Evolutionary conservation across 2,329 filamentous ascomycete genomes (phyloP).

Genomic region (Colletotrichum truncatum): DNA sequence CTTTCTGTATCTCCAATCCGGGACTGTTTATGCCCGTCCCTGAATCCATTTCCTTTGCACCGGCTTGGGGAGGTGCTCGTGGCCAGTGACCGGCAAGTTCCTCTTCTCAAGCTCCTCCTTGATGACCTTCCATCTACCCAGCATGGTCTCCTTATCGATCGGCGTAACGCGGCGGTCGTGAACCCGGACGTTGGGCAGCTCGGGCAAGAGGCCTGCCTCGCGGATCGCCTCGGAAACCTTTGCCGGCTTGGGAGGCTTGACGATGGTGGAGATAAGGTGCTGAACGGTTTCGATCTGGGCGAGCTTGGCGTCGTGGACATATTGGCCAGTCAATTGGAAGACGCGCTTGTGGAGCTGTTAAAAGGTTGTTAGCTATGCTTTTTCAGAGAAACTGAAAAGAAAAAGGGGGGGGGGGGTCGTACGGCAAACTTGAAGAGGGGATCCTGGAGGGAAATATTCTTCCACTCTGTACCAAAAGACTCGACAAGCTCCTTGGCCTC

Average conservation of each 20-base stretch:
- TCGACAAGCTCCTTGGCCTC: conserved; percentile 53
- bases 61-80: conserved; percentile 47
- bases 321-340: conserved; percentile 81
- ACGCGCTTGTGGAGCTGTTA: conserved; percentile 81
- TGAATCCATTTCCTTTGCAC: conserved; percentile 54
- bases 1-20: background rate
- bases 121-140: conserved; percentile 84
- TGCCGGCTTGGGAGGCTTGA: conserved; percentile 62
- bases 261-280: conserved; percentile 62
- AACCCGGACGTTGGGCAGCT: conserved; percentile 76
- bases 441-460: conserved; percentile 64
- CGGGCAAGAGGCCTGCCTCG: conserved; percentile 53
- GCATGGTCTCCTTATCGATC: conserved; percentile 74
- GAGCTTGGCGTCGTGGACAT: conserved; percentile 77
- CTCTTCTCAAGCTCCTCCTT: conserved; percentile 73
- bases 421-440: conserved; percentile 77
- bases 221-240: conserved; percentile 72
- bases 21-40: conserved; percentile 44
- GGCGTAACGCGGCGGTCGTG: conserved; percentile 71
- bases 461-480: conserved; percentile 66
- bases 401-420: conserved; percentile 44
- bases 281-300: conserved; percentile 62
- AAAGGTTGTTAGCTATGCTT: background rate
- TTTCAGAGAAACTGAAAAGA: background rate
- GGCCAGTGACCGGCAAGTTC: conserved; percentile 66